A percentile compares a stretch with the other conserved stretches of the same genome.
phyloP scores from a whole-genome alignment of 352 stramenopile genomes.

The Halophytophthora polymorphica region DNA sequence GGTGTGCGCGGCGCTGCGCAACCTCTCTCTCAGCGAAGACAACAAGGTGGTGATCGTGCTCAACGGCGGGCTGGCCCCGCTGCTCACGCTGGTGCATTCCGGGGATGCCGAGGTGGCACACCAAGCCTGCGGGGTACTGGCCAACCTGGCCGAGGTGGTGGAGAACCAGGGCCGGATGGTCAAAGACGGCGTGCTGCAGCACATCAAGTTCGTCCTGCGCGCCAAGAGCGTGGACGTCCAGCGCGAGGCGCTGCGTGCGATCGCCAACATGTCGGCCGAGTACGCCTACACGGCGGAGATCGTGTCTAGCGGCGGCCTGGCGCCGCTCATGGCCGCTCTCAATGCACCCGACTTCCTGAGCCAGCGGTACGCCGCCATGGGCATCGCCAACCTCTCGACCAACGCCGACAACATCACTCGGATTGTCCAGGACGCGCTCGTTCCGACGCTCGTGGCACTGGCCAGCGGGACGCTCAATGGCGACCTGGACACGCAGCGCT shows the following conservation, averaged over 20 bases:
- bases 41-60: conserved; percentile 93
- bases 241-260: conserved; percentile 90
- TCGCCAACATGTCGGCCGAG: conserved; percentile 95
- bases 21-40: conserved; percentile 90
- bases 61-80: conserved; percentile 71
- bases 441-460: conserved; percentile 87
- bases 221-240: conserved; percentile 92
- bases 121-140: conserved; percentile 88
- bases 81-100: conserved; percentile 89
- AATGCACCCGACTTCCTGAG: conserved; percentile 90
- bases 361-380: conserved; percentile 94
- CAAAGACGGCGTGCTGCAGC: conserved; percentile 92
- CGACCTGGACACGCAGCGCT: conserved; percentile 91
- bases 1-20: conserved; percentile 90
- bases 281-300: conserved; percentile 93
- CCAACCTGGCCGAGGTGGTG: conserved; percentile 92
- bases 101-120: conserved; percentile 90
- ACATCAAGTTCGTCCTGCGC: conserved; percentile 94
- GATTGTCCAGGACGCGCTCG: conserved; percentile 87
- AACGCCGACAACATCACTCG: conserved; percentile 89
- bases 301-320: conserved; percentile 86
- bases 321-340: conserved; percentile 87
- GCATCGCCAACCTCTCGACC: conserved; percentile 93
- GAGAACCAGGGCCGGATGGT: conserved; percentile 96
- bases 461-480: conserved; percentile 71